Percentiles rank a stretch among this genome's conserved stretches.
Evolutionary conservation across 306 rosid genomes (phyloP).

Genomic region (Carpinus fangiana): DNA sequence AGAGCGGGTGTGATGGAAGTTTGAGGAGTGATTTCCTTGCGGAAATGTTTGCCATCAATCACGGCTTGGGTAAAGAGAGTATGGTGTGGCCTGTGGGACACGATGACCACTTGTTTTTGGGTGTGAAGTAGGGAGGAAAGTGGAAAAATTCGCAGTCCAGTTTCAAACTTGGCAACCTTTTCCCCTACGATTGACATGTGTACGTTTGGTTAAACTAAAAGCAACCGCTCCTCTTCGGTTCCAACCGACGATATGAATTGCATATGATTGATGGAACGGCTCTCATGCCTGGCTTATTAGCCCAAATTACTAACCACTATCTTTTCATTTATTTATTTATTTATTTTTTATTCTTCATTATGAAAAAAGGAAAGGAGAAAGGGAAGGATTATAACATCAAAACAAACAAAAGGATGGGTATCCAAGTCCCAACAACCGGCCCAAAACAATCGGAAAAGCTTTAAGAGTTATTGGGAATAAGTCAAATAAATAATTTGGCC

Average conservation of each 20-base stretch:
- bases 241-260: slow-evolving; percentile 24
- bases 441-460: too few relatives aligned
- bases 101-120: slow-evolving; percentile 29
- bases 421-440: too few relatives aligned
- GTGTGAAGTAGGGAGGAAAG: slow-evolving; percentile 30
- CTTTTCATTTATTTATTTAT: slow-evolving; percentile 7
- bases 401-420: too few relatives aligned
- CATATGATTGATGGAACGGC: slow-evolving; percentile 29
- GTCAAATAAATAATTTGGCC: too few relatives aligned
- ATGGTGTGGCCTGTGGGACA: slow-evolving; percentile 29
- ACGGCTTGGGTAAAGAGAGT: slow-evolving; percentile 45
- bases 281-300: slow-evolving; percentile 14
- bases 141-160: slow-evolving; percentile 5
- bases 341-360: too few relatives aligned
- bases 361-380: too few relatives aligned
- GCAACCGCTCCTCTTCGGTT: slow-evolving; percentile 22
- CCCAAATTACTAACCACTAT: slow-evolving; percentile 20
- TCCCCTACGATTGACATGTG: neutral
- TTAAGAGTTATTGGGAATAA: too few relatives aligned
- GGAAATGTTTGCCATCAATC: slow-evolving; percentile 58
- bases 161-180: slow-evolving; percentile 32
- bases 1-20: slow-evolving; percentile 19
- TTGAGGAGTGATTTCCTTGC: slow-evolving; percentile 34
- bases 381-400: too few relatives aligned
- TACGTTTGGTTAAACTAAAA: slow-evolving; percentile 37